Percentiles rank a stretch among this genome's conserved stretches.
Evolutionary conservation across 164 flowering plant genomes (phyloP).

Genomic region (Umbilicus rupestris): DNA sequence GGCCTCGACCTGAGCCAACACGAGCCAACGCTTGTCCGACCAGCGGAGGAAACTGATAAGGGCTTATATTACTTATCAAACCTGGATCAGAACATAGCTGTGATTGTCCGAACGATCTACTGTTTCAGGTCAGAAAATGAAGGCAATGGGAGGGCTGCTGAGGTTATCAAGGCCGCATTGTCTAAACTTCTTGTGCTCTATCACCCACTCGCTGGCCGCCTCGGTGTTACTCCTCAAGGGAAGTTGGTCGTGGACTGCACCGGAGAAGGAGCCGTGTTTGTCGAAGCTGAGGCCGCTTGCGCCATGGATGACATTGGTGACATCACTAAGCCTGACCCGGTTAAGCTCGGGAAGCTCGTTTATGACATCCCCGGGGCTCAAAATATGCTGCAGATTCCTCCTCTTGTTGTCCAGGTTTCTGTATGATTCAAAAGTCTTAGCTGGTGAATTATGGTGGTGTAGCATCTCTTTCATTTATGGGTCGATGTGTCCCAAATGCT

Average conservation of each 20-base stretch:
- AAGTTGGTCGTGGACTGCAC: not conserved
- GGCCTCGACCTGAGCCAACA: not conserved
- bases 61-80: constrained; percentile 52
- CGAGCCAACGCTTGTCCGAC: not conserved
- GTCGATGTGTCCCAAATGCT: too few relatives aligned
- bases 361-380: constrained; percentile 18
- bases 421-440: too few relatives aligned
- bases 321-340: constrained; percentile 65
- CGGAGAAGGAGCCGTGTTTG: constrained; percentile 1
- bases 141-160: constrained; percentile 20
- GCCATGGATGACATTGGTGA: constrained; percentile 49
- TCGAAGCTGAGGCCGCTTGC: constrained; percentile 29
- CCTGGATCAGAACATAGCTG: constrained; percentile 64
- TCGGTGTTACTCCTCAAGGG: not conserved
- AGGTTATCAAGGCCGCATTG: not conserved
- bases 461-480: too few relatives aligned
- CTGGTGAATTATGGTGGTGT: too few relatives aligned
- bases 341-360: constrained; percentile 67
- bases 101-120: constrained; percentile 49
- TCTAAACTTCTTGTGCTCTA: not conserved
- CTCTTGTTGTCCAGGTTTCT: not conserved
- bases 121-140: constrained; percentile 39
- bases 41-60: constrained; percentile 37
- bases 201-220: not conserved
- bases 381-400: not conserved